phyloP scores from a whole-genome alignment of 176 grass and related monocot species.

The Carex littledalei region DNA sequence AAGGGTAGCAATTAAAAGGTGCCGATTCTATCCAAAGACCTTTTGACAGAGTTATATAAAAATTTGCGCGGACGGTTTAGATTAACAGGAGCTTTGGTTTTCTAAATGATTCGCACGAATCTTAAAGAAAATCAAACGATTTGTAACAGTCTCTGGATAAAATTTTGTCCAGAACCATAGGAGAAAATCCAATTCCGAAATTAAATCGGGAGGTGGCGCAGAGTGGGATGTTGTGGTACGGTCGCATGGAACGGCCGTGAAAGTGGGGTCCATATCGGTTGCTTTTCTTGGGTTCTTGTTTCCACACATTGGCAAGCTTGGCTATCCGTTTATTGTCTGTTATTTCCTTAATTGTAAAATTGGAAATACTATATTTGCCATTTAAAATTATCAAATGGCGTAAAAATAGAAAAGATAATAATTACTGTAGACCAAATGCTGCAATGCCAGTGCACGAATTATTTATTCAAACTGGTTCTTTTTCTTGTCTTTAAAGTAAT shows the following conservation, averaged over 20 bases:
- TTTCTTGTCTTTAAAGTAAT: neutral
- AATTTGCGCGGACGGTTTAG: too few species aligned
- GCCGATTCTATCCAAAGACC: too few species aligned
- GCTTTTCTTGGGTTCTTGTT: conserved; percentile 12
- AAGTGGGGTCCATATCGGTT: neutral
- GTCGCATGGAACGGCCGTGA: neutral
- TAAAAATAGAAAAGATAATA: neutral
- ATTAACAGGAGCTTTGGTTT: too few species aligned
- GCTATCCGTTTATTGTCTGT: neutral
- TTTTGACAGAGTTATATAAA: too few species aligned
- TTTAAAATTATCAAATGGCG: neutral
- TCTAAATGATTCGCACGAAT: too few species aligned
- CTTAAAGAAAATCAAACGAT: too few species aligned
- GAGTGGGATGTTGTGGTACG: neutral
- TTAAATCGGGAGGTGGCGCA: neutral
- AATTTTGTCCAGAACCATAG: too few species aligned
- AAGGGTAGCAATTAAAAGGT: too few species aligned
- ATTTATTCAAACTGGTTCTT: neutral
- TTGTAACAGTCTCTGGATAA: too few species aligned
- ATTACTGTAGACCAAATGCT: neutral
- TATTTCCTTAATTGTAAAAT: neutral
- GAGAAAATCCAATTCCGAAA: neutral
- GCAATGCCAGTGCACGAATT: neutral
- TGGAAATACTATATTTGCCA: neutral
- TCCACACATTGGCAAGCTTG: neutral